These are phyloP conservation scores for Puccinia brachypodii DNA, from an alignment of 1,284 basidiomycete species.

Conservation along the genomic window DNA sequence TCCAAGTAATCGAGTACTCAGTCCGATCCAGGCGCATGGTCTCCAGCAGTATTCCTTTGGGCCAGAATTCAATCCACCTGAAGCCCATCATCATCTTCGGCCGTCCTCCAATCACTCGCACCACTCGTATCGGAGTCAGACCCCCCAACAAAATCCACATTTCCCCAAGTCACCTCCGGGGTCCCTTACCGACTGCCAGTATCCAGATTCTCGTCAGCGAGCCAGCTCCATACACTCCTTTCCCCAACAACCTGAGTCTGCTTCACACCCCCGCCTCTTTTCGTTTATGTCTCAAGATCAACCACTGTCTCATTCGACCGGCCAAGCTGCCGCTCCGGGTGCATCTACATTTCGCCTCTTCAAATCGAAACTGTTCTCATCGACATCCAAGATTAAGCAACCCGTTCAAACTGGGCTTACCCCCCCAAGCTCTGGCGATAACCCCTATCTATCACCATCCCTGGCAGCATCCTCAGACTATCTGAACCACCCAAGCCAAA, in stretches of 20 bases:
- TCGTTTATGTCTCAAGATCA: constrained; percentile 7
- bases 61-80: background rate
- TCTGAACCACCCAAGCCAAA: background rate
- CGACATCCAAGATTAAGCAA: constrained; percentile 1
- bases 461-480: background rate
- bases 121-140: background rate
- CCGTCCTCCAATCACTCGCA: background rate
- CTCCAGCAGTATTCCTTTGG: constrained; percentile 9
- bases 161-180: background rate
- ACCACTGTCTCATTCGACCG: background rate
- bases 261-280: background rate
- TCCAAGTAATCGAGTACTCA: background rate
- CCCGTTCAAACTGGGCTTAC: background rate
- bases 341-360: constrained; percentile 9
- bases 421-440: background rate
- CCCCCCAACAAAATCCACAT: background rate
- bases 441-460: background rate
- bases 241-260: background rate
- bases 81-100: background rate
- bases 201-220: background rate
- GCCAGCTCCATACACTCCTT: background rate
- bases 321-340: background rate
- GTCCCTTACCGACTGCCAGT: background rate
- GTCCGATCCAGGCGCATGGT: background rate
- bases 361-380: constrained; percentile 2